These are phyloP conservation scores for Neurospora terricola DNA, from an alignment of 495 filamentous ascomycete genomes.

Conservation along the genomic window DNA sequence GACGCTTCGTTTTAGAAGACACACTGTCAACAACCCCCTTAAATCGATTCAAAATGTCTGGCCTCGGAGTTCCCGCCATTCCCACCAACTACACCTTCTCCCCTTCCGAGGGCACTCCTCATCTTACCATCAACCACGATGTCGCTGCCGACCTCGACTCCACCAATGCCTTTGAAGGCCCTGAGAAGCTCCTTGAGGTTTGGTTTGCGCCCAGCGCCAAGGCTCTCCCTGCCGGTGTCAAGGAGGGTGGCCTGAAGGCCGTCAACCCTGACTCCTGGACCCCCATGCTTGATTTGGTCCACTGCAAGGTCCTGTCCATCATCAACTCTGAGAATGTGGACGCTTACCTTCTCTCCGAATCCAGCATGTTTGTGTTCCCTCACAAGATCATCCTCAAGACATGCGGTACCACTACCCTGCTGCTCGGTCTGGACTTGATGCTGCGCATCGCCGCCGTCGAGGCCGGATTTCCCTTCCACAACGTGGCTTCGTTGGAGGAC, in stretches of 20 bases:
- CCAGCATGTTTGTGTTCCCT: constrained; percentile 98
- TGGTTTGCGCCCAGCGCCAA: constrained; percentile 85
- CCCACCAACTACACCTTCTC: constrained; percentile 71
- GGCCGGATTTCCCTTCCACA: constrained; percentile 70
- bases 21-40: constrained; percentile 13
- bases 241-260: constrained; percentile 73
- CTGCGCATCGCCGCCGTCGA: constrained; percentile 80
- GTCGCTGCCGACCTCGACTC: constrained; percentile 91
- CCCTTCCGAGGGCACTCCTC: constrained; percentile 70
- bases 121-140: constrained; percentile 94
- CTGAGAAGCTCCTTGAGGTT: constrained; percentile 96
- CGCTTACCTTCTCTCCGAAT: constrained; percentile 95
- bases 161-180: constrained; percentile 94
- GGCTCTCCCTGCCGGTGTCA: constrained; percentile 57
- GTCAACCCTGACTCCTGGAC: constrained; percentile 83
- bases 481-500: constrained; percentile 39
- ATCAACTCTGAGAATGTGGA: constrained; percentile 93
- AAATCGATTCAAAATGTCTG: constrained; percentile 61
- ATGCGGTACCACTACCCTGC: constrained; percentile 91
- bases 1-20: constrained; percentile 28
- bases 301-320: constrained; percentile 95
- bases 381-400: constrained; percentile 99
- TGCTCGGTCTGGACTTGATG: constrained; percentile 79
- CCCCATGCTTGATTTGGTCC: constrained; percentile 93
- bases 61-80: constrained; percentile 64